Evolutionary conservation across 106 monocot genomes (phyloP), one percentile per base, ranked within the genome.

Genomic region (Acorus gramineus): DNA sequence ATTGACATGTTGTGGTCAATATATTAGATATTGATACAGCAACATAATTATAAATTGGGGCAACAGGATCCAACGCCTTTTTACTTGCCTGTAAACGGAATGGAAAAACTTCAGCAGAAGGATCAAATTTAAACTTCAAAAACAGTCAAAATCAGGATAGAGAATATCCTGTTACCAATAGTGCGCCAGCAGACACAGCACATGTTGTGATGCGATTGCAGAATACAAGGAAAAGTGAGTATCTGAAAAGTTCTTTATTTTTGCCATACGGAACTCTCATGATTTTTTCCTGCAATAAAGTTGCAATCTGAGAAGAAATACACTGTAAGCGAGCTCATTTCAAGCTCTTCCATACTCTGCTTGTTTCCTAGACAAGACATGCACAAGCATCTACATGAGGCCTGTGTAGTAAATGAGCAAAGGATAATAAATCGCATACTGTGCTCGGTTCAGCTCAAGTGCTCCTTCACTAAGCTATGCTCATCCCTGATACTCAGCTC

Each of bases 1-100:
- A 95, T 62, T 95, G 95, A 69, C 95, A 95, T 55, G 90, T 90
- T 46, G 95, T 95, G 12, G 95, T 95, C 56, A 95, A 68, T 78
- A 95, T 87, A 64, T 95, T 95, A 64, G 95, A 90, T 57, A 95
- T 42, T 62, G 95, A 95, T 73, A 95, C 59, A 62, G 71, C 78
- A 66, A 84, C 70, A 52, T 95, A 95, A 57, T 84, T 84, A 70
- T 90, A 80, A 43, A 90, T 74, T 49, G 94, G 94, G 66, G 94
- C 94, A 64, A 76, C 89, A 69, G 95, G 90, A 62, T 78, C 74
- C 59, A 95, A 78, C 44, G 84, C 69, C 47, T 84, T 95, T 61
- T 82, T 84, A 77, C 86, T 95, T 42, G 80, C 82, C 94, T 95
- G 73, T 10, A 28, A 28, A 28, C 28, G 28, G 28, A 28, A 28